phyloP scores from a whole-genome alignment of 257 asterid genomes.

The Nicotiana knightiana region DNA sequence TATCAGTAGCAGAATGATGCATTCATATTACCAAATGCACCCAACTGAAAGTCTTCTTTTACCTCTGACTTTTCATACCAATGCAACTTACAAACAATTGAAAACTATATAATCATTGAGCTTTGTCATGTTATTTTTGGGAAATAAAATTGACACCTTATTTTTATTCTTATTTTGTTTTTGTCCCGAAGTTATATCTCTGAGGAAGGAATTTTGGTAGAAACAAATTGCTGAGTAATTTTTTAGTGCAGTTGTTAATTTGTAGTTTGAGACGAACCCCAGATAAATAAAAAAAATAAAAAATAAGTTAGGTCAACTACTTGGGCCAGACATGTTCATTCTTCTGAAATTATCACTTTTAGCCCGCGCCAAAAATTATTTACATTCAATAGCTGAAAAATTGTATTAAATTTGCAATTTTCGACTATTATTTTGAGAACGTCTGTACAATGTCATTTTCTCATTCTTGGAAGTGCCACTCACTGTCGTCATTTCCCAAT shows the following conservation, averaged over 20 bases:
- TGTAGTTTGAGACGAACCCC: neutral
- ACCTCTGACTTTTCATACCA: neutral
- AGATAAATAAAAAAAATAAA: neutral
- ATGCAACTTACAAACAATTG: constrained; percentile 6
- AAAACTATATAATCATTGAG: neutral
- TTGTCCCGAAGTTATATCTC: neutral
- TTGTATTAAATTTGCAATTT: too few relatives aligned
- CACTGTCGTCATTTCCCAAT: neutral
- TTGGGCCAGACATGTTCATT: neutral
- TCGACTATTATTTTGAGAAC: too few relatives aligned
- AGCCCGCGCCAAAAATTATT: too few relatives aligned
- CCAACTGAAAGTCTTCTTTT: neutral
- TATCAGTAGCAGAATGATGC: neutral
- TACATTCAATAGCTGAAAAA: too few relatives aligned
- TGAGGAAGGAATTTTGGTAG: neutral
- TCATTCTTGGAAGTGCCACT: neutral
- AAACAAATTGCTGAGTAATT: neutral
- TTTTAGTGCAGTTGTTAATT: neutral
- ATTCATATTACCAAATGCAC: constrained; percentile 8
- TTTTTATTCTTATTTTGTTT: neutral
- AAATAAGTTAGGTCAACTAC: neutral
- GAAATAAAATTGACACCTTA: neutral
- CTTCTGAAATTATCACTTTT: neutral
- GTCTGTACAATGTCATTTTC: too few relatives aligned
- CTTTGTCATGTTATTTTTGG: constrained; percentile 2